Percentiles rank a stretch among this genome's conserved stretches.
Evolutionary conservation across 305 asterid genomes (phyloP).

Genomic region (Coffea humblotiana): DNA sequence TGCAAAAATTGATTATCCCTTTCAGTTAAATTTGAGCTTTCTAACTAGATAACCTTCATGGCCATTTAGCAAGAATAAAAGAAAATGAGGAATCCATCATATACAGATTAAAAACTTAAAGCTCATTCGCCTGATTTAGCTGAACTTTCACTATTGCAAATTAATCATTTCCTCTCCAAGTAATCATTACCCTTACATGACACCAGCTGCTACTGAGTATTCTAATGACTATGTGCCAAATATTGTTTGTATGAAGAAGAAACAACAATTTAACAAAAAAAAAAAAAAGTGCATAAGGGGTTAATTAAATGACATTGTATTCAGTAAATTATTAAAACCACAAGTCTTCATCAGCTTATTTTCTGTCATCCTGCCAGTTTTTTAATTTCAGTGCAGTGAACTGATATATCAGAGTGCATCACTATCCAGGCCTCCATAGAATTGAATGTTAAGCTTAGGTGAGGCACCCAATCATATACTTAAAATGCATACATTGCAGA

Average conservation of each 20-base stretch:
- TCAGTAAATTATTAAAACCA: neutral
- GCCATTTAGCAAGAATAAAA: conserved; percentile 10
- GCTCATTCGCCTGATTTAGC: neutral
- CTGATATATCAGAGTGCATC: neutral
- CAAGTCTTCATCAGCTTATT: neutral
- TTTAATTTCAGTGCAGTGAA: neutral
- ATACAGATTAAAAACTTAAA: neutral
- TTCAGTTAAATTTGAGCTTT: conserved; percentile 33
- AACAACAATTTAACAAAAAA: too few species aligned
- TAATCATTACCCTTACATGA: neutral
- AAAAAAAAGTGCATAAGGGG: too few species aligned
- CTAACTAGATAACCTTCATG: conserved; percentile 10
- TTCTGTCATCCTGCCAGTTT: neutral
- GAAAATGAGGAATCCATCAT: neutral
- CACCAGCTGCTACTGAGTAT: neutral
- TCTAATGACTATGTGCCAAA: neutral
- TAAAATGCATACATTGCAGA: neutral
- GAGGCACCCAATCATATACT: neutral
- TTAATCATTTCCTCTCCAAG: neutral
- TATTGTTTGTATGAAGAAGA: neutral
- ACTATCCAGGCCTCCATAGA: neutral
- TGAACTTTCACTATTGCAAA: neutral
- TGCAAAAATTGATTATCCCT: conserved; percentile 53
- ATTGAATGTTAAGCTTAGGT: neutral
- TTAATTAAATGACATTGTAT: neutral